A percentile compares a stretch with the other conserved stretches of the same genome.
These are phyloP conservation scores for Penicillium turbatum DNA, from an alignment of 495 filamentous ascomycete genomes.

Conservation along the genomic window DNA sequence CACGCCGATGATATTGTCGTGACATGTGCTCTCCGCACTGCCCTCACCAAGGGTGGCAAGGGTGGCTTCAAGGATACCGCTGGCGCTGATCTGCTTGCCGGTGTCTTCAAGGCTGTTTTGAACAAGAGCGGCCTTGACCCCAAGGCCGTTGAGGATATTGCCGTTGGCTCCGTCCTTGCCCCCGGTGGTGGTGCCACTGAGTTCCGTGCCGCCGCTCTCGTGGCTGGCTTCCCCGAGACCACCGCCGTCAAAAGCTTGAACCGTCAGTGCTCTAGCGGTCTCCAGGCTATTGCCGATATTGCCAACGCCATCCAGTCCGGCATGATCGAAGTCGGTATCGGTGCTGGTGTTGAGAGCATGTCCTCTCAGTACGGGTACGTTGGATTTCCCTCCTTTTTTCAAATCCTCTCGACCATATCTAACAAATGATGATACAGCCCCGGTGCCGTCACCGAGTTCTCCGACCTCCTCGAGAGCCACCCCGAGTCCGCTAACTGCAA, in stretches of 20 bases:
- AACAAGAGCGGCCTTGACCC: constrained; percentile 83
- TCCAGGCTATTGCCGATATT: constrained; percentile 88
- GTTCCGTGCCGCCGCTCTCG: constrained; percentile 87
- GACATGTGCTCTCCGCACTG: constrained; percentile 85
- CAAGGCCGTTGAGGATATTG: constrained; percentile 79
- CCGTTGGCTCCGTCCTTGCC: constrained; percentile 85
- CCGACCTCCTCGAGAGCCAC: constrained; percentile 80
- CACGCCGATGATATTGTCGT: constrained; percentile 79
- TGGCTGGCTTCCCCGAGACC: constrained; percentile 83
- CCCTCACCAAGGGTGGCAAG: constrained; percentile 88
- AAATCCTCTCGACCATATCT: background rate
- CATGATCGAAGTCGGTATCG: constrained; percentile 94
- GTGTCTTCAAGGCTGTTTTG: constrained; percentile 75
- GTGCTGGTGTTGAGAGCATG: constrained; percentile 98
- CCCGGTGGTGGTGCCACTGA: constrained; percentile 95
- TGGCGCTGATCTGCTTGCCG: constrained; percentile 79
- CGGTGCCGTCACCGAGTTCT: constrained; percentile 88
- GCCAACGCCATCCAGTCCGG: constrained; percentile 82
- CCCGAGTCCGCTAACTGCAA: constrained; percentile 90
- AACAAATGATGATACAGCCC: constrained; percentile 49
- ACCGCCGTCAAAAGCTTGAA: constrained; percentile 82
- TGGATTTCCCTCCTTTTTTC: background rate
- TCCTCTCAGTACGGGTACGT: constrained; percentile 79
- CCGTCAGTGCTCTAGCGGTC: constrained; percentile 83
- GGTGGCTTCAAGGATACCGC: constrained; percentile 92